Conservation (phyloP, 352 stramenopile genomes). For the Globisporangium nagaii region DNA sequence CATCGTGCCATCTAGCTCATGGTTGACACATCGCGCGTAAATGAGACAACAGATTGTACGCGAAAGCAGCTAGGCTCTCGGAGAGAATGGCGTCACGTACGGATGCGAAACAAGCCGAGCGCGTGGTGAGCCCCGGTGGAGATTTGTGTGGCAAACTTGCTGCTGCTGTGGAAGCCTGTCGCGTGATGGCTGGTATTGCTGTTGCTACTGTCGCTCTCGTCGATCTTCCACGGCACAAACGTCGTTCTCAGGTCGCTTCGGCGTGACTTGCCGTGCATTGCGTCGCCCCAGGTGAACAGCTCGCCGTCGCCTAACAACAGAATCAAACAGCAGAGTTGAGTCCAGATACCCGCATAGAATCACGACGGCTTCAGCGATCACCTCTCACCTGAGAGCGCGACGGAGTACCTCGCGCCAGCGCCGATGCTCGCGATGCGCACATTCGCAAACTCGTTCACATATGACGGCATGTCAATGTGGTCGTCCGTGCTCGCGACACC, state of each 20-base stretch:
- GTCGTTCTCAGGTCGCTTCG: slow-evolving; percentile 35
- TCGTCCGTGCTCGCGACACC: slow-evolving; percentile 30
- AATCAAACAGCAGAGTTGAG: background rate
- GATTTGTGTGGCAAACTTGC: slow-evolving; percentile 48
- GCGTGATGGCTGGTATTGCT: background rate
- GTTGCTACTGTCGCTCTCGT: background rate
- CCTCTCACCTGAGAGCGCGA: slow-evolving; percentile 36
- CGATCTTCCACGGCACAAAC: slow-evolving; percentile 60
- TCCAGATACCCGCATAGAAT: too few species aligned
- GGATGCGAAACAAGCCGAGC: slow-evolving; percentile 45
- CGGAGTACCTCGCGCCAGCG: slow-evolving; percentile 50
- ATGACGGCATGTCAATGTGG: slow-evolving; percentile 51
- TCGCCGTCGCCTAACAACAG: slow-evolving; percentile 43
- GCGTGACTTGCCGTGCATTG: slow-evolving; percentile 36
- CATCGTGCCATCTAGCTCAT: slow-evolving; percentile 21
- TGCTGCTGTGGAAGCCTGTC: slow-evolving; percentile 7
- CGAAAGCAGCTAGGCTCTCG: background rate
- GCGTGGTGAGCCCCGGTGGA: slow-evolving; percentile 50
- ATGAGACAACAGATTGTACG: background rate
- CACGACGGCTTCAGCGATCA: background rate
- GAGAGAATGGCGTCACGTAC: slow-evolving; percentile 12
- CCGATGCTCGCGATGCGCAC: slow-evolving; percentile 35
- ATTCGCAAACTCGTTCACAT: slow-evolving; percentile 44
- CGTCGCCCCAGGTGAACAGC: slow-evolving; percentile 68
- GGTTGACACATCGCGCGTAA: background rate